Conservation (phyloP, 495 filamentous ascomycete species). For the Penicillium riverlandense region DNA sequence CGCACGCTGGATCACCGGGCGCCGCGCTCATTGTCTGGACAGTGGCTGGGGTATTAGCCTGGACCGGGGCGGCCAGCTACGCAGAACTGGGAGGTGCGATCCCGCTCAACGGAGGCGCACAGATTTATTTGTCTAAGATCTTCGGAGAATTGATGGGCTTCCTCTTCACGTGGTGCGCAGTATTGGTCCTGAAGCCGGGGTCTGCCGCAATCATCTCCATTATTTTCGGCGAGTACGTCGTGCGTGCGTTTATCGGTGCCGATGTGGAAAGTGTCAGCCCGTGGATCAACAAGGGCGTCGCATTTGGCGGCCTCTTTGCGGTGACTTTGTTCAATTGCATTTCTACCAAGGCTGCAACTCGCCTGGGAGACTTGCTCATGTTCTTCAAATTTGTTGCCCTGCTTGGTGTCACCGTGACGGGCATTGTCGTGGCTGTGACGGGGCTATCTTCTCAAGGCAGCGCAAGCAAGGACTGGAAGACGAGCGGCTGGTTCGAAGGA, state of each 20-base stretch:
- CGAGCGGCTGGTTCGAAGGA: slow-evolving; percentile 78
- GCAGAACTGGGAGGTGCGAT: slow-evolving; percentile 95
- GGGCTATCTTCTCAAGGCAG: slow-evolving; percentile 69
- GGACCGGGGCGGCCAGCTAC: slow-evolving; percentile 95
- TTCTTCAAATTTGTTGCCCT: slow-evolving; percentile 92
- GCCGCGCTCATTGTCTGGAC: slow-evolving; percentile 85
- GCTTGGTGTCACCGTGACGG: slow-evolving; percentile 77
- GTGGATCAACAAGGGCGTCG: slow-evolving; percentile 90
- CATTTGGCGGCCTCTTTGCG: slow-evolving; percentile 61
- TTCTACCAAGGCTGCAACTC: slow-evolving; percentile 78
- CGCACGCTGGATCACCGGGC: slow-evolving; percentile 86
- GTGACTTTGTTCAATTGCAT: slow-evolving; percentile 86
- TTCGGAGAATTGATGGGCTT: slow-evolving; percentile 91
- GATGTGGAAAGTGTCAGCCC: slow-evolving; percentile 67
- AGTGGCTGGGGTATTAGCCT: slow-evolving; percentile 83
- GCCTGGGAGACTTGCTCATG: slow-evolving; percentile 86
- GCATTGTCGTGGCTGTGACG: slow-evolving; percentile 83
- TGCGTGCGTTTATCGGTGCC: slow-evolving; percentile 74
- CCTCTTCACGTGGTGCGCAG: slow-evolving; percentile 91
- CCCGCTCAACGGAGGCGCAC: slow-evolving; percentile 87
- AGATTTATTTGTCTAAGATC: slow-evolving; percentile 90
- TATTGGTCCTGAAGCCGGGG: slow-evolving; percentile 89
- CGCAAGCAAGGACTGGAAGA: slow-evolving; percentile 83
- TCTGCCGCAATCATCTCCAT: slow-evolving; percentile 91
- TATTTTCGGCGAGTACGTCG: slow-evolving; percentile 95